A percentile compares a stretch with the other conserved stretches of the same genome.
Conservation (phyloP, 495 filamentous ascomycete genomes). For the Talaromyces stipitatus region DNA sequence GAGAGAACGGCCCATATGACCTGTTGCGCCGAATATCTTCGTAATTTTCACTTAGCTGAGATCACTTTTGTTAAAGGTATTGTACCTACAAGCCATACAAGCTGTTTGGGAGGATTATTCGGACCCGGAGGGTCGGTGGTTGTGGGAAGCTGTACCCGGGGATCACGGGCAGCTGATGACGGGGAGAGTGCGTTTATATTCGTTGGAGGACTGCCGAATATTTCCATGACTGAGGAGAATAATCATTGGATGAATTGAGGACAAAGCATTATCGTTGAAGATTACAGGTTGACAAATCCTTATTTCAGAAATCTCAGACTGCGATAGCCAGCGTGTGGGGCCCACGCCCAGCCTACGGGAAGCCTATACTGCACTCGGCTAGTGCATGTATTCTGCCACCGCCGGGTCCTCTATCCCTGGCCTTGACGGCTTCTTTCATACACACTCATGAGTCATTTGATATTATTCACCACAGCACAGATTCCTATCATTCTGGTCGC, state of each 20-base stretch:
- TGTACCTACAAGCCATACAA: conserved; percentile 71
- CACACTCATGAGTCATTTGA: no score
- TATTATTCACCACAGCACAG: no score
- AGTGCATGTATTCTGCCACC: no score
- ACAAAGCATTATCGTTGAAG: neutral
- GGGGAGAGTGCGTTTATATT: conserved; percentile 12
- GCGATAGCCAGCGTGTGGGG: no score
- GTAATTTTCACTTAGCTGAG: conserved; percentile 19
- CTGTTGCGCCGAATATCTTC: conserved; percentile 83
- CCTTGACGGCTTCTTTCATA: no score
- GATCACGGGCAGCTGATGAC: conserved; percentile 26
- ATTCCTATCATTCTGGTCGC: no score
- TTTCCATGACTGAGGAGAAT: conserved; percentile 1
- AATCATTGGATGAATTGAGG: neutral
- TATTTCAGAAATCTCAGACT: no score
- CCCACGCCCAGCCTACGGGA: no score
- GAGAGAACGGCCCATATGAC: conserved; percentile 90
- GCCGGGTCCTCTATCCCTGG: no score
- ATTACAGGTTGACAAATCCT: neutral
- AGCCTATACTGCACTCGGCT: no score
- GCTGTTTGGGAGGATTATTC: conserved; percentile 60
- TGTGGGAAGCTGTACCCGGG: conserved; percentile 55
- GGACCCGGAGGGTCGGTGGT: conserved; percentile 76
- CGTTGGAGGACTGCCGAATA: conserved; percentile 15
- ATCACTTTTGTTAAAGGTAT: neutral